These are phyloP conservation scores for Erysiphe pulchra DNA, from an alignment of 2,329 filamentous ascomycete species.

Conservation along the genomic window DNA sequence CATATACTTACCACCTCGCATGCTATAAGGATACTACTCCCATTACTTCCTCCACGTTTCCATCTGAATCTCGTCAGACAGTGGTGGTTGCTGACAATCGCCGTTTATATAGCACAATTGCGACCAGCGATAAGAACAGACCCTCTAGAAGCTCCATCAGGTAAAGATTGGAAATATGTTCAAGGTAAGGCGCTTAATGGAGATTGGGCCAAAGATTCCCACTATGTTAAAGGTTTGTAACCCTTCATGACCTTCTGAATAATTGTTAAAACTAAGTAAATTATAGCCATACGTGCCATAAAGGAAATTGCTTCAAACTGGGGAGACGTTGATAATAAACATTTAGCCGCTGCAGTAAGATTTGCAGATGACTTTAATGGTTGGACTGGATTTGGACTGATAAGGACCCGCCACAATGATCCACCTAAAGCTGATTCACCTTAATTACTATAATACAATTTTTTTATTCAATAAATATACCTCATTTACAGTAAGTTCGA, in stretches of 20 bases:
- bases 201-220: conserved; percentile 42
- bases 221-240: conserved; percentile 55
- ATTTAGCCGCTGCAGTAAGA: conserved; percentile 40
- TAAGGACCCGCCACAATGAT: too few species aligned
- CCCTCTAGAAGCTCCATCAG: conserved; percentile 27
- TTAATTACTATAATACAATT: too few species aligned
- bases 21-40: conserved; percentile 64
- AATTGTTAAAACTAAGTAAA: conserved; percentile 10
- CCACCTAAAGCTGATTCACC: too few species aligned
- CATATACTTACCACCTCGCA: conserved; percentile 70
- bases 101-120: conserved; percentile 50
- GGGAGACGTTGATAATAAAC: conserved; percentile 41
- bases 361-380: conserved; percentile 50
- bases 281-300: conserved; percentile 38
- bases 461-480: too few species aligned
- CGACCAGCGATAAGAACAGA: conserved; percentile 41
- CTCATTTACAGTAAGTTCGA: too few species aligned
- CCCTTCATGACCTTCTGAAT: neutral
- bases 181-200: conserved; percentile 44
- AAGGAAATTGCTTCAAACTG: conserved; percentile 49
- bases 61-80: conserved; percentile 53
- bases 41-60: conserved; percentile 44
- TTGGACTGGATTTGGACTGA: conserved; percentile 22
- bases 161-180: conserved; percentile 52
- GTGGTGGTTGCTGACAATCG: conserved; percentile 71